Evolutionary conservation across 2,329 filamentous ascomycete species (phyloP), one percentile per base, ranked within the genome.

Genomic region (Calonectria leucothoes): DNA sequence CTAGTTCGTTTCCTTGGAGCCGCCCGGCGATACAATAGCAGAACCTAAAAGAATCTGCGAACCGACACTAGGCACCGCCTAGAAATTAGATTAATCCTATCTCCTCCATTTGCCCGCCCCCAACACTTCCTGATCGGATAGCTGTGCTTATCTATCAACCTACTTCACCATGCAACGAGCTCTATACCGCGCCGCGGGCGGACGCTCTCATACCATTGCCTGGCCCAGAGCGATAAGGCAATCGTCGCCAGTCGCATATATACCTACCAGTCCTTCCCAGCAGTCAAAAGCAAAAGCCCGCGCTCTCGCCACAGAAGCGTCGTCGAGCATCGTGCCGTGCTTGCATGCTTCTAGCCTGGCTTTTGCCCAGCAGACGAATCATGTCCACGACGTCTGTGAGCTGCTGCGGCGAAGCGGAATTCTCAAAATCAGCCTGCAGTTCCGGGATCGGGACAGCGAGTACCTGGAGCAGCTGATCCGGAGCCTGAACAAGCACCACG

Each of bases 401-500:
- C 74, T 75, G 17, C 73, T 81, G 1, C 55, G 73, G 6, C 61
- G 17, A 23, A 74, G 33, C 0, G 84, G 85, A 7, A 82, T 86
- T 49, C 81, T 86, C 69, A 85, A 85, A 66, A 76, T 86, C 48
- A 80, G 69, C 1, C 73, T 86, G 0, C 68, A 74, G 1, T 86
- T 86, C 42, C 23, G 65, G 1, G 85, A 86, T 49, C 11, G 75
- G 5, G 39, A 77, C 0, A 85, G 84, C 71, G 57, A 66, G 0
- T 87, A 87, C 45, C 81, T 87, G 7, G 49, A 82, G 51, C 69
- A 77, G 4, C 74, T 87, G 6, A 71, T 87, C 15, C 23, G 72
- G 3, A 82, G 77, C 23, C 82, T 87, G 1, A 79, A 87, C 69
- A 52, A 74, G 6, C 15, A 81, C 12, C 81, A 84, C 29, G 79